These are phyloP conservation scores for Candida maesae DNA, from an alignment of 805 yeast species.

Conservation along the genomic window DNA sequence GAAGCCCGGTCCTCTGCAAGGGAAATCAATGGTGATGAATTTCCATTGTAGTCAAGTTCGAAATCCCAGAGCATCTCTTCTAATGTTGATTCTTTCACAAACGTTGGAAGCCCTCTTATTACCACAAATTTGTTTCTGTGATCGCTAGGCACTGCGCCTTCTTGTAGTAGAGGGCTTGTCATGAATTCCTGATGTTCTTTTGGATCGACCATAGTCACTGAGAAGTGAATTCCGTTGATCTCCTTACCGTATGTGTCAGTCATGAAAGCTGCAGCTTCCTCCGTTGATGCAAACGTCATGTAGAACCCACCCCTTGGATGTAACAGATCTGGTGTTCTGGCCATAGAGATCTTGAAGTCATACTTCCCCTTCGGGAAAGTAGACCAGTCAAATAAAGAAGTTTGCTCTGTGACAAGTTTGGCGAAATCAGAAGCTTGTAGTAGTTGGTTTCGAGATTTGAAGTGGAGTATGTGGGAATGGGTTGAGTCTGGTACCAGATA, in stretches of 20 bases:
- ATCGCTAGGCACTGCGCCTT: background rate
- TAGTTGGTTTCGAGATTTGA: slow-evolving; percentile 36
- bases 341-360: slow-evolving; percentile 40
- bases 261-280: slow-evolving; percentile 49
- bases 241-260: slow-evolving; percentile 45
- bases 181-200: slow-evolving; percentile 4
- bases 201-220: slow-evolving; percentile 42
- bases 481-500: slow-evolving; percentile 5
- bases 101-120: slow-evolving; percentile 46
- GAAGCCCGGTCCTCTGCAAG: slow-evolving; percentile 12
- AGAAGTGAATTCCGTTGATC: slow-evolving; percentile 47
- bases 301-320: slow-evolving; percentile 47
- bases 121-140: slow-evolving; percentile 31
- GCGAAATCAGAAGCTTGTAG: slow-evolving; percentile 38
- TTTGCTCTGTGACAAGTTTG: slow-evolving; percentile 32
- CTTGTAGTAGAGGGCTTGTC: background rate
- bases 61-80: slow-evolving; percentile 45
- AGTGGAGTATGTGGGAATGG: slow-evolving; percentile 34
- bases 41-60: slow-evolving; percentile 33
- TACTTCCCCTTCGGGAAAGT: slow-evolving; percentile 5
- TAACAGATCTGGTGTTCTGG: slow-evolving; percentile 44
- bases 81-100: slow-evolving; percentile 36
- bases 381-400: slow-evolving; percentile 28
- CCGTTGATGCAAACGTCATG: slow-evolving; percentile 43
- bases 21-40: slow-evolving; percentile 11